Percentiles rank a stretch among this genome's conserved stretches.
Evolutionary conservation across 768 basidiomycete species (phyloP).

Genomic region (Psilocybe sp.): DNA sequence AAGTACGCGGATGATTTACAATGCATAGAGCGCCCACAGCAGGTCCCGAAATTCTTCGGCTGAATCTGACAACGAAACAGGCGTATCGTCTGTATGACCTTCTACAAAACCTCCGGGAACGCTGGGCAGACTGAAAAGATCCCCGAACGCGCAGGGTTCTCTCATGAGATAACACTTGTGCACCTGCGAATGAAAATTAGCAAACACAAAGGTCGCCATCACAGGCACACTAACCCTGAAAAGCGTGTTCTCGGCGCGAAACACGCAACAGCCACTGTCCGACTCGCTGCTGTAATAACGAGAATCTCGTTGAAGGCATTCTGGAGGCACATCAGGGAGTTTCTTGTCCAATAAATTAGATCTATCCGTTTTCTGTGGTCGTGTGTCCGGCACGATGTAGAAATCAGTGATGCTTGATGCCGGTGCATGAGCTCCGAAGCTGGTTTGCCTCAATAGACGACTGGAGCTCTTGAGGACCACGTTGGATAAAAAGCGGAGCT

Average conservation of each 20-base stretch:
- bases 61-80: slow-evolving; percentile 39
- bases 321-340: slow-evolving; percentile 10
- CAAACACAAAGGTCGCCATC: not conserved
- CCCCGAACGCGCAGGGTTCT: slow-evolving; percentile 40
- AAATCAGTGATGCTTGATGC: slow-evolving; percentile 3
- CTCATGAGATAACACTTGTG: slow-evolving; percentile 40
- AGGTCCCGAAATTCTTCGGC: slow-evolving; percentile 45
- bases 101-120: slow-evolving; percentile 18
- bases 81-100: slow-evolving; percentile 25
- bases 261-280: slow-evolving; percentile 53
- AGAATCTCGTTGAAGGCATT: slow-evolving; percentile 25
- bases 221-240: slow-evolving; percentile 49
- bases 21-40: slow-evolving; percentile 46
- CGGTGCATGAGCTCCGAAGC: not conserved
- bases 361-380: slow-evolving; percentile 11
- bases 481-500: slow-evolving; percentile 30
- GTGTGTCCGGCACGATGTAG: slow-evolving; percentile 8
- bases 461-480: slow-evolving; percentile 30
- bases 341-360: slow-evolving; percentile 18
- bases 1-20: slow-evolving; percentile 24
- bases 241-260: slow-evolving; percentile 56
- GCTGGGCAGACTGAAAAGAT: slow-evolving; percentile 37
- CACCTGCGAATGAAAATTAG: slow-evolving; percentile 27
- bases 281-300: slow-evolving; percentile 31
- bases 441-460: slow-evolving; percentile 18